Base-by-base conservation (phyloP, 768 basidiomycete species). In the Tylopilus rubrobrunneus region DNA sequence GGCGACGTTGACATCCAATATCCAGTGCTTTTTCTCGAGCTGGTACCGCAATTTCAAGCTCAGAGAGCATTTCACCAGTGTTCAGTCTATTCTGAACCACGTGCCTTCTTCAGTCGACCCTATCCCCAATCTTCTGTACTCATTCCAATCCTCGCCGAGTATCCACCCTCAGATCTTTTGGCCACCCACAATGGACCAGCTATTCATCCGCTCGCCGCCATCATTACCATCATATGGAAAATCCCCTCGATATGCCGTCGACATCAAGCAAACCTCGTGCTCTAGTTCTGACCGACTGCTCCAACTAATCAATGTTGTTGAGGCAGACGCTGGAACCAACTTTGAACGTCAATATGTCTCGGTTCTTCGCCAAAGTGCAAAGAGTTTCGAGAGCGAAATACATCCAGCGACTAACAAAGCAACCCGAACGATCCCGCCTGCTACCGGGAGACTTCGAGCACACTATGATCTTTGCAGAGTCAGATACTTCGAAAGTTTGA, bases 31-130 rank as follows among this genome's bases (percentile, higher is more conserved):
- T 39, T 67, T 66, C 15, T 27, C 41, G 11, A 53, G 46, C 39
- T 55, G 62, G 33, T 67, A 57, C 29, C 53, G 21, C 7, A 64
- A 67, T 33, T 29, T 37, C 36, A 28, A 46, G 17, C 33, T 66
- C 5, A 56, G 37, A 17, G 33, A 55, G 10, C 62, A 67, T n/a
- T 27, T 67, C 1, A 1, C 11, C 5, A 48, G 51, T 11, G 45
- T 65, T 9, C 55, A 63, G 42, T 9, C 1, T 3, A 56, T 57
- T n/a, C 45, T 66, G 31, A 53, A 48, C 7, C 12, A 9, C 3
- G 7, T 36, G 7, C 29, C n/a, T 12, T 17, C 42, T 5, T 29
- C 23, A 11, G 19, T 8, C 17, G 1, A 23, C 7, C 31, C 51
- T 2, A 29, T 15, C 0, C 21, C 39, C 8, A 3, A 14, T 37